Evolutionary conservation across 805 yeast species (phyloP), one percentile per base, ranked within the genome.

Genomic region (Starmera pachycereana): DNA sequence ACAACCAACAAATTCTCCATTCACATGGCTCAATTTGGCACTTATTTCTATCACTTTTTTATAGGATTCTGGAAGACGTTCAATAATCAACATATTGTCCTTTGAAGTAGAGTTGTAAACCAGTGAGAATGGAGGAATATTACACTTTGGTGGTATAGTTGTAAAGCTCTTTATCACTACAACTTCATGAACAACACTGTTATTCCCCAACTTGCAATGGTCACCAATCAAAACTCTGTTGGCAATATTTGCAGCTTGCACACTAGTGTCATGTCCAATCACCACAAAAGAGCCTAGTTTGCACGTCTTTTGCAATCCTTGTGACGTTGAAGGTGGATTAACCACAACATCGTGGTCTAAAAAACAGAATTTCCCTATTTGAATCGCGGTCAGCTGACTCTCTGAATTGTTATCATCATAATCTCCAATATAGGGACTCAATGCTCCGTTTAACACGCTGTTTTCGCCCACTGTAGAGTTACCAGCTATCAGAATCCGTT

Each of bases 51-150:
- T 57, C 5, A 51, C 12, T 33, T 49, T 53, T 35, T 54, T 58
- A 40, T 47, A 57, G 33, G 61, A 50, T 37, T 53, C 57, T 12
- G 54, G 47, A 19, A 63, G 44, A 3, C 39, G 47, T 12, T 29
- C 38, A 37, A 37, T 45, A 39, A 22, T 33, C 39, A 51, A 38
- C 22, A 37, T 12, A 14, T 13, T 38, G 12, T 36, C 36, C 16
- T n/a, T 33, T 31, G 18, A 16, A 9, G 22, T 38, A 22, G 16
- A 7, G 9, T 22, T 16, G 33, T 22, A 41, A 13, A 74, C 78
- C 27, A 63, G 56, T 31, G 73, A 63, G 45, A 66, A 75, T 0
- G 80, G 75, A 3, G 81, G 78, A n/a, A 75, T 60, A 19, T 69
- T 65, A 42, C 54, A 54, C 12, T 59, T 61, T 3, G 63, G 57